Evolutionary conservation across 1,284 basidiomycete genomes (phyloP).

Genomic region (Fistulina hepatica): DNA sequence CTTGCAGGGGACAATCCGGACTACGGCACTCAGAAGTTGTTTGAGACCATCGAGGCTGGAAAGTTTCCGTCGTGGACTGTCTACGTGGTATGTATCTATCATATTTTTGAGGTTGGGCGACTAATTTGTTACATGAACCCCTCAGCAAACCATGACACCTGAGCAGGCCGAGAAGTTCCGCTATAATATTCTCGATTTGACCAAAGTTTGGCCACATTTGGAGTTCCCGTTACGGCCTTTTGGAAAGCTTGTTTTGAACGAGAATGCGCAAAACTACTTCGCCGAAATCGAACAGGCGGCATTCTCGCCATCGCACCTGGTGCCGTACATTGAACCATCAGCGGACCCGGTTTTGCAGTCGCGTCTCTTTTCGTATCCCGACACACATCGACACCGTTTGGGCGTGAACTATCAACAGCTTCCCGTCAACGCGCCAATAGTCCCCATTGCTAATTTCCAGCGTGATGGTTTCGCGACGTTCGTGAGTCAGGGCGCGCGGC

Average conservation of each 20-base stretch:
- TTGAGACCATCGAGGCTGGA: constrained; percentile 31
- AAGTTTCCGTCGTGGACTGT: constrained; percentile 52
- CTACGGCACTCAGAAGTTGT: constrained; percentile 48
- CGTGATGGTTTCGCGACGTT: constrained; percentile 45
- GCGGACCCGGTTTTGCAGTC: constrained; percentile 78
- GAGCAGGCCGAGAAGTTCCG: constrained; percentile 64
- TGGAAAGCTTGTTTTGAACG: constrained; percentile 66
- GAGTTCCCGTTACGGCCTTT: constrained; percentile 65
- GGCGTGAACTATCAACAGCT: constrained; percentile 68
- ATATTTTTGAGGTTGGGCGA: too few species aligned
- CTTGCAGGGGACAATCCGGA: constrained; percentile 42
- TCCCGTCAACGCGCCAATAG: constrained; percentile 75
- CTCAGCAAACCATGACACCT: constrained; percentile 49
- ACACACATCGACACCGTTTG: constrained; percentile 66
- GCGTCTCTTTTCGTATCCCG: constrained; percentile 77
- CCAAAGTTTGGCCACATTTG: constrained; percentile 77
- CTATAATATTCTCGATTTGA: constrained; percentile 79
- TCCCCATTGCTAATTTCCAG: constrained; percentile 66
- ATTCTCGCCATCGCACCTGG: constrained; percentile 72
- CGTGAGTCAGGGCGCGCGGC: constrained; percentile 71
- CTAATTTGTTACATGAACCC: too few species aligned
- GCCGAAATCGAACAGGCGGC: constrained; percentile 81
- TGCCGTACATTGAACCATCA: constrained; percentile 74
- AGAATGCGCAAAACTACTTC: constrained; percentile 65
- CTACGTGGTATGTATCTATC: too few species aligned